phyloP scores from a whole-genome alignment of 306 rosid species.

The Quercus glauca region DNA sequence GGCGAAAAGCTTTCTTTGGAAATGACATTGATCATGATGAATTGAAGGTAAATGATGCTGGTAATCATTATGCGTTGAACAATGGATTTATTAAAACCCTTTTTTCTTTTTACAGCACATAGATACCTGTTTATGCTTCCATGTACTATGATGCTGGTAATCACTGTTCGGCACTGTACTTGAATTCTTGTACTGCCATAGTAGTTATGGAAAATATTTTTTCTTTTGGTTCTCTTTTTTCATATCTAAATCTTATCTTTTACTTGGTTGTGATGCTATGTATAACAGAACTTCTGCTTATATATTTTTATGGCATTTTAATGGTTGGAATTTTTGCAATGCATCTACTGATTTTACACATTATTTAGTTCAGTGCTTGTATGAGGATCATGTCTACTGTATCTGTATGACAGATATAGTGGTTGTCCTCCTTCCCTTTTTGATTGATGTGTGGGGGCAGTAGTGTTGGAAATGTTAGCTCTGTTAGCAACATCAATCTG shows the following conservation, averaged over 20 bases:
- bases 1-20: constrained; percentile 71
- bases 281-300: neutral
- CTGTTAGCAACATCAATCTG: neutral
- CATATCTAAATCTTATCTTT: neutral
- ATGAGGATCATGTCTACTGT: neutral
- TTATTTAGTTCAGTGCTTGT: neutral
- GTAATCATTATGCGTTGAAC: constrained; percentile 1
- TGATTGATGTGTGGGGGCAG: neutral
- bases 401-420: neutral
- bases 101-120: neutral
- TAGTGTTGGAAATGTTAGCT: neutral
- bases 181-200: neutral
- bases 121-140: neutral
- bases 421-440: neutral
- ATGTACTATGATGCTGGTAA: neutral
- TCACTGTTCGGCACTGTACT: neutral
- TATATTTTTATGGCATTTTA: neutral
- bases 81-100: neutral
- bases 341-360: neutral
- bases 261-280: neutral
- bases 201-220: neutral
- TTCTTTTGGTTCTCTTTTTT: neutral
- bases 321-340: neutral
- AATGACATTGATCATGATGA: constrained; percentile 48
- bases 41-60: constrained; percentile 44